Evolutionary conservation across 2,329 filamentous ascomycete genomes (phyloP).

Genomic region (Phyllosticta paracitricarpa): DNA sequence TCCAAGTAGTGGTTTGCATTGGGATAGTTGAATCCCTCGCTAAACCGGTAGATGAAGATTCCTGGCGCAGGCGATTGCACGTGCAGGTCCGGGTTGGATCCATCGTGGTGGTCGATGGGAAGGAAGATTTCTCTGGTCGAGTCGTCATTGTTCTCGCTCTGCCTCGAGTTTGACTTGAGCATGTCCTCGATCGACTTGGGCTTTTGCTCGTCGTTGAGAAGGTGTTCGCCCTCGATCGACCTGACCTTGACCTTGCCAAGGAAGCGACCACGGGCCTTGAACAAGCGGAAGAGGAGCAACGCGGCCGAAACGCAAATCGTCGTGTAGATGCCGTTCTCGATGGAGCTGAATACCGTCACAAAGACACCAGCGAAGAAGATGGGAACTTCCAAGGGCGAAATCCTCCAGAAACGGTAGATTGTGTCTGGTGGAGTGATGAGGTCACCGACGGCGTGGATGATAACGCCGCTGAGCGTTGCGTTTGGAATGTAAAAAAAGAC

Average conservation of each 20-base stretch:
- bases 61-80: constrained; percentile 80
- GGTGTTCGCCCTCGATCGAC: constrained; percentile 68
- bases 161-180: constrained; percentile 1
- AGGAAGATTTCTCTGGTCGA: constrained; percentile 71
- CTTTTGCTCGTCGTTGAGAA: constrained; percentile 53
- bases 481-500: constrained; percentile 92
- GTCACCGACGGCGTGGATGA: constrained; percentile 92
- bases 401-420: constrained; percentile 89
- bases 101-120: constrained; percentile 77
- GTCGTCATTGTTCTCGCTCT: constrained; percentile 33
- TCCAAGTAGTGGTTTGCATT: constrained; percentile 87
- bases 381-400: constrained; percentile 78
- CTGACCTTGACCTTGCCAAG: constrained; percentile 76
- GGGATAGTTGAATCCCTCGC: constrained; percentile 92
- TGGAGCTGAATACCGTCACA: constrained; percentile 76
- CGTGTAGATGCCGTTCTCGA: constrained; percentile 87
- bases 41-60: constrained; percentile 92
- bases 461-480: constrained; percentile 72
- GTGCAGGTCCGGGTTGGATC: constrained; percentile 74
- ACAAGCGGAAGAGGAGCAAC: constrained; percentile 71
- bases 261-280: constrained; percentile 74
- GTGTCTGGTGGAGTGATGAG: constrained; percentile 85
- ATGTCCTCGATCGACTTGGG: constrained; percentile 25
- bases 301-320: constrained; percentile 70
- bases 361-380: constrained; percentile 92